A percentile compares a stretch with the other conserved stretches of the same genome.
Conservation (phyloP, 129 eudicot species). For the Saposhnikovia divaricata region DNA sequence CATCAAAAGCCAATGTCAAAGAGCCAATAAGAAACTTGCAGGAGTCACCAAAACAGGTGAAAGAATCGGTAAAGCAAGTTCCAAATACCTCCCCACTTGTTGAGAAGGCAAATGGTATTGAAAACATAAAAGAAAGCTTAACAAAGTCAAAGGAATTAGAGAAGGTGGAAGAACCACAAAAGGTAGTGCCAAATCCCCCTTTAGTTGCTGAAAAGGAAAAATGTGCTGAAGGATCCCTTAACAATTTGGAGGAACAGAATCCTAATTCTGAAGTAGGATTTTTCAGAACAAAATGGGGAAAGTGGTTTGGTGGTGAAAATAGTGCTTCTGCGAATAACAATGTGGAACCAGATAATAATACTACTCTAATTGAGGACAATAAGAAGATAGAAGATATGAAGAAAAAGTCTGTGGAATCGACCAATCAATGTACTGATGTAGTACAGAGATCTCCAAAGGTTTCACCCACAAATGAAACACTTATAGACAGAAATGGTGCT, state of each 20-base stretch:
- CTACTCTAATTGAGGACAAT: conserved; percentile 10
- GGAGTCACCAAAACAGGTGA: conserved; percentile 20
- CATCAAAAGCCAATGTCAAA: conserved; percentile 18
- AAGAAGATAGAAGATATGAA: conserved; percentile 14
- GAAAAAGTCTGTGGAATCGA: conserved; percentile 18
- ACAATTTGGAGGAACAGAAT: conserved; percentile 11
- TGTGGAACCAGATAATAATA: neutral
- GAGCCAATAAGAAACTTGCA: conserved; percentile 21
- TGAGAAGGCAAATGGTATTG: conserved; percentile 18
- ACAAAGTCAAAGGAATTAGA: conserved; percentile 18
- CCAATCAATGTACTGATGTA: conserved; percentile 17
- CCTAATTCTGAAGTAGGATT: conserved; percentile 33
- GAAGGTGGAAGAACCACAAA: conserved; percentile 8
- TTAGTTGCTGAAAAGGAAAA: conserved; percentile 23
- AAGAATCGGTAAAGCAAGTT: conserved; percentile 9
- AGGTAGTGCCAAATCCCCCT: conserved; percentile 17
- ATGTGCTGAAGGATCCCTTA: conserved; percentile 18
- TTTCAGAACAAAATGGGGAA: conserved; percentile 39
- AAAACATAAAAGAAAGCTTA: conserved; percentile 17
- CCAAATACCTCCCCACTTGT: conserved; percentile 17
- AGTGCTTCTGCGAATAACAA: conserved; percentile 7
- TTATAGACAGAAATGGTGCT: conserved; percentile 20
- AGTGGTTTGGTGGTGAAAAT: conserved; percentile 38
- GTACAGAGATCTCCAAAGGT: conserved; percentile 20
- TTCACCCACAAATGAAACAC: conserved; percentile 23